Evolutionary conservation across 2,329 filamentous ascomycete species (phyloP).

Genomic region (Elsinoe batatas): DNA sequence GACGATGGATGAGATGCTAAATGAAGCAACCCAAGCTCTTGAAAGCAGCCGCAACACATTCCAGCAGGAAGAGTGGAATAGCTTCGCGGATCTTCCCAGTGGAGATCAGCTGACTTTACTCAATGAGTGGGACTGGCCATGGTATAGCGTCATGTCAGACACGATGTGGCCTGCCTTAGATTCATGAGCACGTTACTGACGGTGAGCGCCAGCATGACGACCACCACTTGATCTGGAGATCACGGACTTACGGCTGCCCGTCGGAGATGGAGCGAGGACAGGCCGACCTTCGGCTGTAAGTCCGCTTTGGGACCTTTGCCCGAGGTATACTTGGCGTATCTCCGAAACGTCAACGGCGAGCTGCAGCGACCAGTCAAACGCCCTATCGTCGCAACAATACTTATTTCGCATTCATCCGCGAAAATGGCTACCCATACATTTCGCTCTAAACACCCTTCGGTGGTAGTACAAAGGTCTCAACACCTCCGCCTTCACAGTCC

Average conservation of each 20-base stretch:
- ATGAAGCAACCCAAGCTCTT: background rate
- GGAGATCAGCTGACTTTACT: background rate
- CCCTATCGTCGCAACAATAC: no score
- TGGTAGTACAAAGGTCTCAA: no score
- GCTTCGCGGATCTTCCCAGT: background rate
- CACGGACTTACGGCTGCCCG: no score
- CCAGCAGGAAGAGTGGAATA: background rate
- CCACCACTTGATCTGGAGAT: background rate
- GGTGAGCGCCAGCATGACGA: background rate
- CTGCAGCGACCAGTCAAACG: background rate
- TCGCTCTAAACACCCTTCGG: no score
- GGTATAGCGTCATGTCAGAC: background rate
- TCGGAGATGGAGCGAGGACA: background rate
- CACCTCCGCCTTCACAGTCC: no score
- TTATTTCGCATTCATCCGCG: background rate
- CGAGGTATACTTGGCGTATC: background rate
- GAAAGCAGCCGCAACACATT: background rate
- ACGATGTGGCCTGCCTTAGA: background rate
- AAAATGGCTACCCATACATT: background rate
- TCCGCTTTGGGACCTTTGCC: background rate
- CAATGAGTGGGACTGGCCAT: conserved; percentile 10
- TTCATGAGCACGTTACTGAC: background rate
- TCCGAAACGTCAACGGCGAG: background rate
- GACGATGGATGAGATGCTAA: background rate
- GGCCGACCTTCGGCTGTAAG: background rate